phyloP scores from a whole-genome alignment of 2,329 filamentous ascomycete genomes.

The Sarocladium brachiariae region DNA sequence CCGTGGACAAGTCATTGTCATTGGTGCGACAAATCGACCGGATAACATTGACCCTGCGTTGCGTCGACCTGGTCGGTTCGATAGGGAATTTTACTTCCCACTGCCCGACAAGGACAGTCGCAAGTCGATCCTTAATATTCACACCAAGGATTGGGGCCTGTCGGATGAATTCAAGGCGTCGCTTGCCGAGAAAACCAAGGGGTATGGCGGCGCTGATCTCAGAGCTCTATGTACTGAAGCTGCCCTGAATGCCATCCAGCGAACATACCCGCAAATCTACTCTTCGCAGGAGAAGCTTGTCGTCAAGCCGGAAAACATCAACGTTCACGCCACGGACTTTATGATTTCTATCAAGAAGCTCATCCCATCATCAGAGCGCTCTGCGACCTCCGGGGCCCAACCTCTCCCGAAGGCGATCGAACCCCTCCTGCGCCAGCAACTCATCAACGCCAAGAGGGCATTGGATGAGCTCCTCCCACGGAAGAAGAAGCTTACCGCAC shows the following conservation, averaged over 20 bases:
- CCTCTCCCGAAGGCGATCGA: slow-evolving; percentile 75
- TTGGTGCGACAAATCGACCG: slow-evolving; percentile 95
- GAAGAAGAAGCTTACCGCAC: slow-evolving; percentile 77
- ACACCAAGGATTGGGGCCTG: slow-evolving; percentile 90
- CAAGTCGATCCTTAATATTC: slow-evolving; percentile 85
- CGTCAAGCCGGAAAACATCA: slow-evolving; percentile 78
- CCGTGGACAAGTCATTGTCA: slow-evolving; percentile 96
- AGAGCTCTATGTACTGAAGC: slow-evolving; percentile 93
- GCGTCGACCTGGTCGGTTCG: slow-evolving; percentile 86
- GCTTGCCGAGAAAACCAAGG: slow-evolving; percentile 83
- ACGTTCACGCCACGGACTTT: slow-evolving; percentile 87
- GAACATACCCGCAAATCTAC: slow-evolving; percentile 96
- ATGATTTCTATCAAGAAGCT: slow-evolving; percentile 97
- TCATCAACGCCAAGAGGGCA: slow-evolving; percentile 60
- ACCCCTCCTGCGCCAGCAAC: slow-evolving; percentile 68
- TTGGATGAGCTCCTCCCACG: slow-evolving; percentile 75
- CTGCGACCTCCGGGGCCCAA: slow-evolving; percentile 74
- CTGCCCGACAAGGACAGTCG: slow-evolving; percentile 75
- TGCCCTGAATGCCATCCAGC: slow-evolving; percentile 88
- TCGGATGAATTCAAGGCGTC: slow-evolving; percentile 72
- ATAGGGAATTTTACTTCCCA: slow-evolving; percentile 97
- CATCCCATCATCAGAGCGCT: slow-evolving; percentile 87
- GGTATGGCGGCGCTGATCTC: slow-evolving; percentile 92
- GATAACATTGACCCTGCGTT: slow-evolving; percentile 97
- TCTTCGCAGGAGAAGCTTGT: slow-evolving; percentile 80